A percentile compares a stretch with the other conserved stretches of the same genome.
These are phyloP conservation scores for Bipolaris victoriae DNA, from an alignment of 2,329 filamentous ascomycete genomes.

Conservation along the genomic window DNA sequence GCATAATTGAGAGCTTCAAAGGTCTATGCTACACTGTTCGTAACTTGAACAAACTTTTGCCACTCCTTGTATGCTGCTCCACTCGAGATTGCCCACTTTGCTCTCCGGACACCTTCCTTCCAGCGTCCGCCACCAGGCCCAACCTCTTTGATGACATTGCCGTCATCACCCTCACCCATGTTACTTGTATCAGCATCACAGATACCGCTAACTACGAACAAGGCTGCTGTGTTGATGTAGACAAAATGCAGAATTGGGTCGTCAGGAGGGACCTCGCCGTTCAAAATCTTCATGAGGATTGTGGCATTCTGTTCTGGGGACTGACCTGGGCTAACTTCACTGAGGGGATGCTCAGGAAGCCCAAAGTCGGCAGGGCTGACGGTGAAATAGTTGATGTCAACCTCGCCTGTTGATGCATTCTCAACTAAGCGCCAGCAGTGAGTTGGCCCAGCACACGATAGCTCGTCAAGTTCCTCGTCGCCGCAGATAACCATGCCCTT, in stretches of 20 bases:
- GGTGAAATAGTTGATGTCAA: conserved; percentile 75
- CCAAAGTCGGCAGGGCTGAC: conserved; percentile 88
- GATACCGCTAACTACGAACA: conserved; percentile 84
- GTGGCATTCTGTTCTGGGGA: conserved; percentile 85
- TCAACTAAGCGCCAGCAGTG: conserved; percentile 83
- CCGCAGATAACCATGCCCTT: conserved; percentile 94
- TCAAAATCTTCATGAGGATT: conserved; percentile 78
- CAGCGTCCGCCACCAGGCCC: conserved; percentile 87
- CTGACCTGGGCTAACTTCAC: conserved; percentile 81
- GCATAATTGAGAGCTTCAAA: background rate
- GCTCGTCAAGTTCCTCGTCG: conserved; percentile 92
- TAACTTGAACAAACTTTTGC: conserved; percentile 81
- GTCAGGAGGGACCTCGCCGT: conserved; percentile 72
- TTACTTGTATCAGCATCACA: conserved; percentile 81
- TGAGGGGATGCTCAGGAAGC: conserved; percentile 73
- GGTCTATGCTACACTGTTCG: conserved; percentile 59
- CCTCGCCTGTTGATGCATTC: conserved; percentile 53
- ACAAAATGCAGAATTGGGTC: conserved; percentile 93
- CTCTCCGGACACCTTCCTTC: conserved; percentile 91
- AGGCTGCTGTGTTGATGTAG: conserved; percentile 87
- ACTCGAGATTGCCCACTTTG: conserved; percentile 85
- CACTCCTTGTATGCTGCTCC: conserved; percentile 86
- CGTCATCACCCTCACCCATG: conserved; percentile 82
- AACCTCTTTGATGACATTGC: conserved; percentile 77
- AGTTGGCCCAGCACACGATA: conserved; percentile 87